Conservation (phyloP, 768 basidiomycete genomes). For the Mycena maculata region DNA sequence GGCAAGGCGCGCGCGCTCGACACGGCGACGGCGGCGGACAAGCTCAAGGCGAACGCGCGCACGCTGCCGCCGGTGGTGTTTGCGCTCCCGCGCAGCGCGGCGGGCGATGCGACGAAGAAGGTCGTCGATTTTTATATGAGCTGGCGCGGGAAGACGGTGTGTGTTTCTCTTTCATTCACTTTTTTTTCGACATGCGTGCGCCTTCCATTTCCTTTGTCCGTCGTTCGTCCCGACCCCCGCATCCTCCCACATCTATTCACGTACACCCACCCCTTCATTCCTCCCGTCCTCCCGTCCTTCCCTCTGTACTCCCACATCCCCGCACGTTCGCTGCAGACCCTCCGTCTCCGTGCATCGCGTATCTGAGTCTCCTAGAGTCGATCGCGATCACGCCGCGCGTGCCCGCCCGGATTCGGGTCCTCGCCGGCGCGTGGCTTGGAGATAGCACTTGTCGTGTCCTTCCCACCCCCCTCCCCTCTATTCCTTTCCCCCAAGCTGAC, state of each 20-base stretch:
- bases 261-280: neutral
- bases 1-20: neutral
- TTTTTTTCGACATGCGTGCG: neutral
- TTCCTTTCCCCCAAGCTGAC: neutral
- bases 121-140: slow-evolving; percentile 64
- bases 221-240: neutral
- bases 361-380: too few relatives aligned
- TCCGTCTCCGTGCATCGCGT: too few relatives aligned
- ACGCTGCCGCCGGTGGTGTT: slow-evolving; percentile 54
- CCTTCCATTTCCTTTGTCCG: neutral
- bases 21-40: neutral
- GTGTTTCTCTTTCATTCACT: slow-evolving; percentile 22
- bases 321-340: too few relatives aligned
- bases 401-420: too few relatives aligned
- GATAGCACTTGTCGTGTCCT: too few relatives aligned
- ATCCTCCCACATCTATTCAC: neutral
- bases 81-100: slow-evolving; percentile 49
- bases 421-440: too few relatives aligned
- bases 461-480: neutral
- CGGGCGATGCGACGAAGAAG: slow-evolving; percentile 51
- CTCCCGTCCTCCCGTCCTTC: neutral
- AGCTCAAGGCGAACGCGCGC: slow-evolving; percentile 11
- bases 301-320: neutral
- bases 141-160: slow-evolving; percentile 57
- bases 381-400: too few relatives aligned